Percentiles rank a stretch among this genome's conserved stretches.
phyloP scores from a whole-genome alignment of 495 filamentous ascomycete genomes.

The Penicillium egyptiacum region DNA sequence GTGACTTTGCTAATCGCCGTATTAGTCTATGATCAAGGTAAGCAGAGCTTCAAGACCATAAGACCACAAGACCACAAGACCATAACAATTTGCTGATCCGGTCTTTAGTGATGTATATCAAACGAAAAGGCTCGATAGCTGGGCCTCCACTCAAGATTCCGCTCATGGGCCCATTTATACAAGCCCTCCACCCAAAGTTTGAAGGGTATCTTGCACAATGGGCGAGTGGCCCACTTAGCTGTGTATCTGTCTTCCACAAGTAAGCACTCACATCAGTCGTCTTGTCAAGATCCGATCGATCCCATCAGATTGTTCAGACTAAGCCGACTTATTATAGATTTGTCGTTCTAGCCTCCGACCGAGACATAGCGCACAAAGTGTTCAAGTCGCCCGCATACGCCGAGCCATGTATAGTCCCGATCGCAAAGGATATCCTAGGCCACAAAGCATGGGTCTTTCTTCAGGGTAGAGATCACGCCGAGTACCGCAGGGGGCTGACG shows the following conservation, averaged over 20 bases:
- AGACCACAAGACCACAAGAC: too few relatives aligned
- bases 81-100: slow-evolving; percentile 15
- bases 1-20: slow-evolving; percentile 26
- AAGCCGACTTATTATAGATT: slow-evolving; percentile 56
- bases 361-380: slow-evolving; percentile 88
- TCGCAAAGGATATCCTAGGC: slow-evolving; percentile 84
- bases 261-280: slow-evolving; percentile 40
- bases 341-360: slow-evolving; percentile 88
- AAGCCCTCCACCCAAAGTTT: slow-evolving; percentile 84
- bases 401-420: slow-evolving; percentile 90
- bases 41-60: not conserved
- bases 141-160: slow-evolving; percentile 80
- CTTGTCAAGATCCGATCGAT: too few relatives aligned
- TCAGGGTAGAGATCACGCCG: slow-evolving; percentile 83
- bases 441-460: slow-evolving; percentile 91
- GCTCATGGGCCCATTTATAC: slow-evolving; percentile 87
- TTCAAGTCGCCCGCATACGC: slow-evolving; percentile 87
- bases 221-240: slow-evolving; percentile 80
- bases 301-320: not conserved
- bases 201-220: slow-evolving; percentile 81
- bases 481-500: slow-evolving; percentile 89
- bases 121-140: slow-evolving; percentile 76
- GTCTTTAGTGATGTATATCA: slow-evolving; percentile 69
- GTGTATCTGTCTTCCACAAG: slow-evolving; percentile 97
- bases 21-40: slow-evolving; percentile 40